These are phyloP conservation scores for Mortierella sp. DNA, from an alignment of 371 early-diverging fungal genomes.

Conservation along the genomic window DNA sequence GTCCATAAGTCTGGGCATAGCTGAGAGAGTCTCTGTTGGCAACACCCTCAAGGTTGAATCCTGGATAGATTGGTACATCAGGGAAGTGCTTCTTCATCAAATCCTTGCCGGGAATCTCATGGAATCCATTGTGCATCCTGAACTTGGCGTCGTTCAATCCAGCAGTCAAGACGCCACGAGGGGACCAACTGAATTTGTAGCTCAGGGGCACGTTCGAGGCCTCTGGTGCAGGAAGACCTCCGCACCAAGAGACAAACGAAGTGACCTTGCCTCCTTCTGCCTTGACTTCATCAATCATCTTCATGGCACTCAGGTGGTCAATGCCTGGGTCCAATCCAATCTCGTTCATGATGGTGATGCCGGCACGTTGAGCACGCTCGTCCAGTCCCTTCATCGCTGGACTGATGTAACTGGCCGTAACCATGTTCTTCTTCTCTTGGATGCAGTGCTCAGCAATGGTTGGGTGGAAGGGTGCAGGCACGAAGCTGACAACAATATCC, in stretches of 20 bases:
- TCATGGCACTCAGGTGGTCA: slow-evolving; percentile 98
- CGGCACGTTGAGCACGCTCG: slow-evolving; percentile 82
- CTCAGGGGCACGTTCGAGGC: slow-evolving; percentile 87
- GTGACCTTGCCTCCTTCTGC: slow-evolving; percentile 74
- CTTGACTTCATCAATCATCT: slow-evolving; percentile 91
- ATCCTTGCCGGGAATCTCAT: slow-evolving; percentile 73
- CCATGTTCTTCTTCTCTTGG: slow-evolving; percentile 90
- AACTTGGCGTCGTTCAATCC: slow-evolving; percentile 86
- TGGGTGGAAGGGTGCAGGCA: slow-evolving; percentile 95
- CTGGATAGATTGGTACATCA: slow-evolving; percentile 77
- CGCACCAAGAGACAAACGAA: slow-evolving; percentile 90
- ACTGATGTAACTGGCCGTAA: slow-evolving; percentile 96
- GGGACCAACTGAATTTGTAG: slow-evolving; percentile 93
- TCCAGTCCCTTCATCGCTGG: slow-evolving; percentile 87
- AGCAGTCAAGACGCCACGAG: slow-evolving; percentile 88
- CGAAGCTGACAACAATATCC: slow-evolving; percentile 94
- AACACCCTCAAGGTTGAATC: slow-evolving; percentile 85
- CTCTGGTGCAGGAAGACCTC: slow-evolving; percentile 92
- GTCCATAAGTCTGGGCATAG: slow-evolving; percentile 74
- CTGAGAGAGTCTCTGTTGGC: slow-evolving; percentile 85
- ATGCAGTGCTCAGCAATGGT: slow-evolving; percentile 86
- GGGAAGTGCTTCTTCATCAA: slow-evolving; percentile 74
- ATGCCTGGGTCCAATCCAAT: slow-evolving; percentile 98
- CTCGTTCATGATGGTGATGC: slow-evolving; percentile 93
- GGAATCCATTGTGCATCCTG: slow-evolving; percentile 72